Percentiles rank a stretch among this genome's conserved stretches.
These are phyloP conservation scores for Cordyceps cateniannulata DNA, from an alignment of 2,329 filamentous ascomycete genomes.

Conservation along the genomic window DNA sequence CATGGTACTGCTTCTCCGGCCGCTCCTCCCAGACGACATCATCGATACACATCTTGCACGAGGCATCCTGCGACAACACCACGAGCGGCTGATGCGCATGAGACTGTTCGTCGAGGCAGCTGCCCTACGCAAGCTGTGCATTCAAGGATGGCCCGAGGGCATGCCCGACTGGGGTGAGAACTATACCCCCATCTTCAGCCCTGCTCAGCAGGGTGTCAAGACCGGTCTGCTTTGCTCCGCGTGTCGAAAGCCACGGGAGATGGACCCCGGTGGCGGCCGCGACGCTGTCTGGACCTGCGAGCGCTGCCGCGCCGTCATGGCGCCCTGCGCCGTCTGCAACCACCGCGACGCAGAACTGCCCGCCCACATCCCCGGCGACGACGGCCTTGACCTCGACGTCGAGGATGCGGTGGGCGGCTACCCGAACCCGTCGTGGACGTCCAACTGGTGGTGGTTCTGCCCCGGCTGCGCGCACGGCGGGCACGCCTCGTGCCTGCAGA, in stretches of 20 bases:
- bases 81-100: constrained; percentile 53
- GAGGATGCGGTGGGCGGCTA: constrained; percentile 20
- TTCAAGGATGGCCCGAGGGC: constrained; percentile 48
- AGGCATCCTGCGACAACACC: constrained; percentile 53
- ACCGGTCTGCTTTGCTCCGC: constrained; percentile 47
- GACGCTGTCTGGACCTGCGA: constrained; percentile 52
- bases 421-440: constrained; percentile 22
- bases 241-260: constrained; percentile 51
- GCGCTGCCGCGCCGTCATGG: constrained; percentile 46
- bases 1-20: constrained; percentile 53
- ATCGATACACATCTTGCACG: constrained; percentile 50
- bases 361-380: constrained; percentile 26
- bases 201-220: constrained; percentile 48
- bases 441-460: constrained; percentile 55
- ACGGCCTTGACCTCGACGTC: constrained; percentile 22
- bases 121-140: constrained; percentile 54
- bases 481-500: constrained; percentile 51
- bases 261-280: constrained; percentile 38
- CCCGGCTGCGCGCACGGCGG: constrained; percentile 57
- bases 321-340: constrained; percentile 52
- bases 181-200: constrained; percentile 47
- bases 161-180: constrained; percentile 47
- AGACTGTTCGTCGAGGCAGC: constrained; percentile 54
- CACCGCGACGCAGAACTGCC: constrained; percentile 44
- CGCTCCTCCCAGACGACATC: constrained; percentile 46